phyloP scores from a whole-genome alignment of 257 asterid genomes.

The Solanum piurae region DNA sequence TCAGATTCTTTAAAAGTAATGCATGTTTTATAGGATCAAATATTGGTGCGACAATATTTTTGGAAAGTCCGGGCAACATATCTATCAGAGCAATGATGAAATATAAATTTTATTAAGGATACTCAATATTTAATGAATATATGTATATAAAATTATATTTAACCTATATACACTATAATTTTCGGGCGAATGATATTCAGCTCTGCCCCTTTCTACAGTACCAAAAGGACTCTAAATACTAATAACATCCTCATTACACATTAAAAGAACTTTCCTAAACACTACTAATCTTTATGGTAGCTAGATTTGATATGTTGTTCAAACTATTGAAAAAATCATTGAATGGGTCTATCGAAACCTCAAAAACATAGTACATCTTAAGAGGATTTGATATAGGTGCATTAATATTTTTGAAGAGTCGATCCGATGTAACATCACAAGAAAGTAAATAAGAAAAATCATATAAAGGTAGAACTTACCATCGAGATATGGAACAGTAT shows the following conservation, averaged over 20 bases:
- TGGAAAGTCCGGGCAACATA: background rate
- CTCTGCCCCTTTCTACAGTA: background rate
- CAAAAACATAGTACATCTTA: background rate
- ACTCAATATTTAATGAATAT: background rate
- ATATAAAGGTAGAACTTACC: constrained; percentile 16
- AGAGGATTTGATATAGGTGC: background rate
- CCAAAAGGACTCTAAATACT: background rate
- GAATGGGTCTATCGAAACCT: background rate
- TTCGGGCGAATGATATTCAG: background rate
- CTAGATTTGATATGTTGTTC: background rate
- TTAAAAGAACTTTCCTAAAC: no score
- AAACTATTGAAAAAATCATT: background rate
- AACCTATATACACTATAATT: background rate
- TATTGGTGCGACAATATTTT: background rate
- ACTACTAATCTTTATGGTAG: background rate
- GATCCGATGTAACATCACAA: background rate
- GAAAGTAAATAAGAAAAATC: background rate
- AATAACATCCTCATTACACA: background rate
- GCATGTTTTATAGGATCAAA: background rate
- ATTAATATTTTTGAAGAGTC: background rate
- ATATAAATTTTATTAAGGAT: background rate
- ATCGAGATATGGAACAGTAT: constrained; percentile 27
- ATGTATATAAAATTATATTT: background rate
- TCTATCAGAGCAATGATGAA: background rate
- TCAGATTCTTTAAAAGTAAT: background rate